Base-by-base conservation (phyloP, 129 eudicot species). In the Helianthus tuberosus region DNA sequence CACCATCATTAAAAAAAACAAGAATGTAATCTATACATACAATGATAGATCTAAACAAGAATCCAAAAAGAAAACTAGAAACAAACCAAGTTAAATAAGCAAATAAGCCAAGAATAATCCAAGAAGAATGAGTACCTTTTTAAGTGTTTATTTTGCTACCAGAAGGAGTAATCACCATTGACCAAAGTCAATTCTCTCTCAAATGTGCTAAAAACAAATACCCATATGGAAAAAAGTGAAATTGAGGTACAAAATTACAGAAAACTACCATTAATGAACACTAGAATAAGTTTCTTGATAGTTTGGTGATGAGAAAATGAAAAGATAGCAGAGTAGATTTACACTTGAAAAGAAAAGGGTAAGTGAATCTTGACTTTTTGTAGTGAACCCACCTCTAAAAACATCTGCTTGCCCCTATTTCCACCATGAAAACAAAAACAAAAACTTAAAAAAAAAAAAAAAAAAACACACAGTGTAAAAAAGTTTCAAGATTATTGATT, bases 281-380 rank as follows among this genome's bases (percentile, higher is more conserved):
- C 27, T 46, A 71, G 64, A 59, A 61, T 68, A 73, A 74, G 13
- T 29, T 68, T 74, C 29, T 58, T 63, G 81, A 48, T 60, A 69
- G 46, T 77, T 69, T 23, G 71, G 64, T 60, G 51, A 55, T 66
- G 66, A 35, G 79, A 75, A 75, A 75, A 75, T 4, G 72, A 75
- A 75, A 74, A 75, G 79, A 52, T 3, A 74, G 81, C 58, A 66
- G 52, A 61, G 50, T 76, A 86, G 96, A 89, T 89, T 89, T 89
- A 84, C 80, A 81, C 77, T 75, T 60, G 41, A 73, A 79, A 80
- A 59, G 71, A 77, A 77, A 76, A 68, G 25, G 48, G 83, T 78
- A 80, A 59, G 60, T 77, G 75, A 58, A 64, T 78, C 60, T 78
- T 81, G 84, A 81, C 86, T 85, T 81, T 81, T 10, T 77, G 55